Evolutionary conservation across 2,329 filamentous ascomycete species (phyloP).

Genomic region (Fusarium transvaalense): DNA sequence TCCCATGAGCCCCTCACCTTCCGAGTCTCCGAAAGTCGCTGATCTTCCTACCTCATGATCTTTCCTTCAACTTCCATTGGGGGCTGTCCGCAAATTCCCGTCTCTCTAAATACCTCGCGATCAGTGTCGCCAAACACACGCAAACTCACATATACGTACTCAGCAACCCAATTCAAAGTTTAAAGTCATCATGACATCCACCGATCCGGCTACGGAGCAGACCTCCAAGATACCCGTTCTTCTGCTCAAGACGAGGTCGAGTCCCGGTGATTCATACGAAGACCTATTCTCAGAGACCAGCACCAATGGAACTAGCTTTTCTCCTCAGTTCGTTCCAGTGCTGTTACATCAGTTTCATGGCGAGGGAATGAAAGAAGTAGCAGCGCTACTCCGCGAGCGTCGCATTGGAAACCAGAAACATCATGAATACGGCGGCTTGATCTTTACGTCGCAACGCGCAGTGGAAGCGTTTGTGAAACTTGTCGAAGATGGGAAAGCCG

Average conservation of each 20-base stretch:
- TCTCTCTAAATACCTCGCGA: neutral
- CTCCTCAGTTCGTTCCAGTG: slow-evolving; percentile 80
- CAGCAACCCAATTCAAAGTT: neutral
- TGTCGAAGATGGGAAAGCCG: slow-evolving; percentile 65
- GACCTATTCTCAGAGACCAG: slow-evolving; percentile 68
- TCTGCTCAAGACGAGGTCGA: slow-evolving; percentile 82
- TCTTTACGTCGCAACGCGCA: slow-evolving; percentile 87
- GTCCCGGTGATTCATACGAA: slow-evolving; percentile 78
- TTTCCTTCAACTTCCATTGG: slow-evolving; percentile 20
- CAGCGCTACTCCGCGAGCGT: slow-evolving; percentile 60
- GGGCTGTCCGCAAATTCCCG: neutral
- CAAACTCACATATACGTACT: neutral
- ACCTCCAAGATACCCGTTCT: slow-evolving; percentile 64
- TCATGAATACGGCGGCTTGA: slow-evolving; percentile 76
- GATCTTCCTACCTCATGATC: slow-evolving; percentile 36
- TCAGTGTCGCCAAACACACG: neutral
- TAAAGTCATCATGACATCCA: slow-evolving; percentile 23
- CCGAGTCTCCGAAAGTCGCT: slow-evolving; percentile 38
- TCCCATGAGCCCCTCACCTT: slow-evolving; percentile 34
- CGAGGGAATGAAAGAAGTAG: slow-evolving; percentile 67
- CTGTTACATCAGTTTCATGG: slow-evolving; percentile 77
- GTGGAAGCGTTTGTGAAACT: slow-evolving; percentile 81
- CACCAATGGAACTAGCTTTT: slow-evolving; percentile 60
- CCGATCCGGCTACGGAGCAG: slow-evolving; percentile 28
- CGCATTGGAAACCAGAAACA: slow-evolving; percentile 56